Conservation (phyloP, 257 asterid species). For the Anisodus acutangulus region DNA sequence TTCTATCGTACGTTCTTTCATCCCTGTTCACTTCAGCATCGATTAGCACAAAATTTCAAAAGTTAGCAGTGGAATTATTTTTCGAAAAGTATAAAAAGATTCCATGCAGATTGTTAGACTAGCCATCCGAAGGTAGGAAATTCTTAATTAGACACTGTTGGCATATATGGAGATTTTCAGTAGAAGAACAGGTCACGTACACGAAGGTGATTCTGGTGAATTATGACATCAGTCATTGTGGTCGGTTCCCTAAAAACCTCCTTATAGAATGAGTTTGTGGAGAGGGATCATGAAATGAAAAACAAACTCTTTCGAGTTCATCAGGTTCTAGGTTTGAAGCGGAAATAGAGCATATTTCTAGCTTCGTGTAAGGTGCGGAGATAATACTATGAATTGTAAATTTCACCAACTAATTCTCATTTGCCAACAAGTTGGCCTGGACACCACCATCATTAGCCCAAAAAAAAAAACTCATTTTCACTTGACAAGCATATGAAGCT, state of each 20-base stretch:
- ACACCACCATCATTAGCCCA: not conserved
- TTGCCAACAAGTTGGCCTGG: not conserved
- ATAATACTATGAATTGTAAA: not conserved
- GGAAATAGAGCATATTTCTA: not conserved
- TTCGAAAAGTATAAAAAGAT: not conserved
- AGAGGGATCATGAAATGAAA: not conserved
- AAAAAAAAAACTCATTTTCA: not conserved
- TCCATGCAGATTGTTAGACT: not conserved
- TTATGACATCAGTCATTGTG: not conserved
- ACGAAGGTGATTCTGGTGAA: not conserved
- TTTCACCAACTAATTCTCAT: constrained; percentile 3
- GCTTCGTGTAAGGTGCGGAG: not conserved
- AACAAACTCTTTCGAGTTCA: not conserved
- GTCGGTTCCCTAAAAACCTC: not conserved
- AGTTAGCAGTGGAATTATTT: not conserved
- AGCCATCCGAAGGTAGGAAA: constrained; percentile 7
- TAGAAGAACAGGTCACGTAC: not conserved
- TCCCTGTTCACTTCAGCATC: not conserved
- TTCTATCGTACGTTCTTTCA: not conserved
- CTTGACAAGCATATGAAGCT: not conserved
- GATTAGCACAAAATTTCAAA: not conserved
- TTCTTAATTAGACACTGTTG: not conserved
- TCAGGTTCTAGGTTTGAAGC: constrained; percentile 11
- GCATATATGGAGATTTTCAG: constrained; percentile 3
- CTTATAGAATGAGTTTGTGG: not conserved